Evolutionary conservation across 108 stramenopile genomes (phyloP).

Genomic region (Discostella stelligeroides): DNA sequence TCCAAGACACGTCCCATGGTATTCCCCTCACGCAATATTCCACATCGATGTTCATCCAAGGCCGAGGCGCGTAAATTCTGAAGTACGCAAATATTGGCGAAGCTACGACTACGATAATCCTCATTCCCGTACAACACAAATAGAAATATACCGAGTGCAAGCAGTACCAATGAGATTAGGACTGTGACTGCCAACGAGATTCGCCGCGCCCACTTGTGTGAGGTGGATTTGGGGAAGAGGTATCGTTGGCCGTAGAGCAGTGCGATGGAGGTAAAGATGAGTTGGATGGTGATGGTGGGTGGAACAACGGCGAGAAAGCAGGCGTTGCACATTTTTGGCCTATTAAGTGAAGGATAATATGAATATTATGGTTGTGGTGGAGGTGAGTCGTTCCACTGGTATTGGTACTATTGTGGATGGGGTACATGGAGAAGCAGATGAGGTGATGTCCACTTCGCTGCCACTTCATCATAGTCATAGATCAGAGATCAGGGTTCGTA

Average conservation of each 20-base stretch:
- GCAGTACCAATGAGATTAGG: constrained; percentile 25
- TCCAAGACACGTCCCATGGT: constrained; percentile 44
- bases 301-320: constrained; percentile 21
- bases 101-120: constrained; percentile 23
- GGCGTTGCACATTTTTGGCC: constrained; percentile 16
- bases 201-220: constrained; percentile 35
- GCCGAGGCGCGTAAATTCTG: constrained; percentile 29
- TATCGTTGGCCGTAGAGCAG: constrained; percentile 35
- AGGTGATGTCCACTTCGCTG: too few species aligned
- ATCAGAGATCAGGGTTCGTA: too few species aligned
- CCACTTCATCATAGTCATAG: too few species aligned
- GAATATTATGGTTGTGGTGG: too few species aligned
- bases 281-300: constrained; percentile 35
- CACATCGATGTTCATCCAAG: constrained; percentile 34
- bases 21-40: constrained; percentile 23
- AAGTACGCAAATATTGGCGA: constrained; percentile 30
- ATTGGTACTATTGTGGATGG: too few species aligned
- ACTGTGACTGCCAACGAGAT: constrained; percentile 22
- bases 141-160: constrained; percentile 24
- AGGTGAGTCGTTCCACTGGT: too few species aligned
- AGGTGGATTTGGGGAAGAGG: constrained; percentile 25
- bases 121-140: constrained; percentile 18
- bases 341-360: too few species aligned
- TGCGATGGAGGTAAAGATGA: constrained; percentile 30
- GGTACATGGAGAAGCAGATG: too few species aligned